Evolutionary conservation across 2,329 filamentous ascomycete species (phyloP), one percentile per base, ranked within the genome.

Genomic region (Xylaria multiplex): DNA sequence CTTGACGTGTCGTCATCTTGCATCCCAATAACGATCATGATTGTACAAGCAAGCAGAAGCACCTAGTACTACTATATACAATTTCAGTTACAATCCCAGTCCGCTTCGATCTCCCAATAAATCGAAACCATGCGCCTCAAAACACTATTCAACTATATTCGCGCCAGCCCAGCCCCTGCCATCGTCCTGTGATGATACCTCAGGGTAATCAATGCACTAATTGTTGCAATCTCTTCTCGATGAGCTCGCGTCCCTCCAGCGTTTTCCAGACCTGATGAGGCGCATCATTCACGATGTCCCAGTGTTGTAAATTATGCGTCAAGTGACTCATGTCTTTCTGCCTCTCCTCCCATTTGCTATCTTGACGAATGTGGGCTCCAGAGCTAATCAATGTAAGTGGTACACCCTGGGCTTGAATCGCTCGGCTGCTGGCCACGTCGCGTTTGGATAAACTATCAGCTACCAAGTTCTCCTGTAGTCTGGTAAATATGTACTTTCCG

Each of bases 401-500:
- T 14, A 91, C 92, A 64, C 91, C 83, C n/a, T 84, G 84, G 64
- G 86, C 85, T 79, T 97, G 93, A 59, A 98, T 96, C 53, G 90
- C 89, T 24, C 91, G 85, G 64, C 93, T 93, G 65, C 90, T 91
- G 50, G 85, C 82, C 19, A 97, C 89, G 74, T 99, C 96, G 40
- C 92, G 92, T 77, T 90, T 91, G 14, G 93, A 93, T 71, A 98
- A 88, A 0, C 92, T 93, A 70, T 90, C 87, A 0, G 94, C 94
- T 37, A 97, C 93, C 0, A 98, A 84, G 70, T 91, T 95, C 81
- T 99, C 96, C 79, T 99, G 96, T 62, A 99, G 84, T 79, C 94
- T 92, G 4, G 93, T 91, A 77, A 96, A 97, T 78, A 97, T 90
- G 77, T 88, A 90, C 77, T 94, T 96, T 67, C 92, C 92, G 27